Percentiles rank a stretch among this genome's conserved stretches.
These are phyloP conservation scores for Skeletonema potamos DNA, from an alignment of 108 stramenopile species.

Conservation along the genomic window DNA sequence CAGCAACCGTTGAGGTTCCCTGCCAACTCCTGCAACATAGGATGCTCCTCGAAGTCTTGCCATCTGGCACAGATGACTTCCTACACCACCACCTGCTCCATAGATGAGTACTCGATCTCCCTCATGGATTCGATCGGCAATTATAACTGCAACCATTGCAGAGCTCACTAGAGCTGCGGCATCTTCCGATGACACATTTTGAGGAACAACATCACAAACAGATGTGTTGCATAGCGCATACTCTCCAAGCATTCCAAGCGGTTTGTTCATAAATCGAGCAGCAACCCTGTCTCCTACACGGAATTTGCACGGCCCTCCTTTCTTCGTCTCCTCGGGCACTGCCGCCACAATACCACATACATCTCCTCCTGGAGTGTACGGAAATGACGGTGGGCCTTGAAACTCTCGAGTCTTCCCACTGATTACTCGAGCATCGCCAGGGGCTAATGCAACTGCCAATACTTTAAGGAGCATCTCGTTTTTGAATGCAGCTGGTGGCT, in stretches of 20 bases:
- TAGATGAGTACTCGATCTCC: conserved; percentile 60
- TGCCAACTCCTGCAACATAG: conserved; percentile 50
- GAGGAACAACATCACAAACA: conserved; percentile 54
- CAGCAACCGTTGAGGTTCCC: conserved; percentile 39
- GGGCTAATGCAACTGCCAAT: conserved; percentile 56
- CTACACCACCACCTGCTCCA: conserved; percentile 68
- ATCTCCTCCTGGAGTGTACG: conserved; percentile 72
- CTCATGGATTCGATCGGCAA: conserved; percentile 46
- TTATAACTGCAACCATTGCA: conserved; percentile 40
- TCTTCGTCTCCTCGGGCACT: conserved; percentile 32
- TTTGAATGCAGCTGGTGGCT: conserved; percentile 22
- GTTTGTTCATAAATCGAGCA: conserved; percentile 51
- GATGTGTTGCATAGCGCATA: conserved; percentile 47
- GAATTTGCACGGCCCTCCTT: conserved; percentile 17
- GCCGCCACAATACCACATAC: conserved; percentile 59
- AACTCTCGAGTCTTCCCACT: conserved; percentile 57
- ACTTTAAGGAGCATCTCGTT: conserved; percentile 48
- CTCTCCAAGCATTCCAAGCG: conserved; percentile 61
- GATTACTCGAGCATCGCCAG: conserved; percentile 64
- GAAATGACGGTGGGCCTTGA: conserved; percentile 68
- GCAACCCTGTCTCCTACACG: conserved; percentile 60
- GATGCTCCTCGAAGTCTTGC: conserved; percentile 43
- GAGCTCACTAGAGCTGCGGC: conserved; percentile 55
- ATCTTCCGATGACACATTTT: conserved; percentile 39
- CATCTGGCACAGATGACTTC: conserved; percentile 54